Base-by-base conservation (phyloP, 495 filamentous ascomycete species). In the Aspergillus egyptiacus region DNA sequence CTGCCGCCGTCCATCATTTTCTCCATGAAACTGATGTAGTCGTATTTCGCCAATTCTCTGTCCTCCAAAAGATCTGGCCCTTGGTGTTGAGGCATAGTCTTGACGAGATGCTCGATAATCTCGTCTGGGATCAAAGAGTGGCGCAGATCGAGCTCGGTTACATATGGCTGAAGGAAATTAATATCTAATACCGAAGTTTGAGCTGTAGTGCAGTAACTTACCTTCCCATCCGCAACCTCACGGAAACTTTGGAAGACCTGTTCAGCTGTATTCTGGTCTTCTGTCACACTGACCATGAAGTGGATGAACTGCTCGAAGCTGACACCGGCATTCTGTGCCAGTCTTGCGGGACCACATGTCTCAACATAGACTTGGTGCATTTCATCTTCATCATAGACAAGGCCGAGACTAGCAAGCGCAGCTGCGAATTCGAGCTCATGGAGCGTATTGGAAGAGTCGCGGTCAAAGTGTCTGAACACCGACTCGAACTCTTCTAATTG, bases 281-380 rank as follows among this genome's bases (percentile, higher is more conserved):
- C 93, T 1, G 94, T 97, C 31, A 95, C 91, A 56, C 90, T 88
- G 6, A 98, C 93, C 93, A 98, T 98, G 71, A 97, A 98, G 18
- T 86, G 79, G 66, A 98, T 98, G 63, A 98, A 98, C 66, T 96
- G 94, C 70, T 98, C 93, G 62, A 98, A 98, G 7, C 86, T 91
- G 42, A 98, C 93, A 50, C 83, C 77, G 18, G 66, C 67, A 48
- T 68, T 70, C 22, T 71, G 69, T 15, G 63, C 50, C 2, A 72
- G 57, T 19, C 68, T 57, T 17, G 50, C 53, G 6, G 62, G 57
- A 5, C 69, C 84, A 48, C 86, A 87, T n/a, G 88, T 89, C 19
- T 85, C 82, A 22, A 81, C 56, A 61, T 94, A 97, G 48, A 90
- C 88, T 25, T 88, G 79, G 60, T 96, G 89, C 94, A 96, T 97